phyloP scores from a whole-genome alignment of 768 basidiomycete species.

The Lactifluus echinatus region DNA sequence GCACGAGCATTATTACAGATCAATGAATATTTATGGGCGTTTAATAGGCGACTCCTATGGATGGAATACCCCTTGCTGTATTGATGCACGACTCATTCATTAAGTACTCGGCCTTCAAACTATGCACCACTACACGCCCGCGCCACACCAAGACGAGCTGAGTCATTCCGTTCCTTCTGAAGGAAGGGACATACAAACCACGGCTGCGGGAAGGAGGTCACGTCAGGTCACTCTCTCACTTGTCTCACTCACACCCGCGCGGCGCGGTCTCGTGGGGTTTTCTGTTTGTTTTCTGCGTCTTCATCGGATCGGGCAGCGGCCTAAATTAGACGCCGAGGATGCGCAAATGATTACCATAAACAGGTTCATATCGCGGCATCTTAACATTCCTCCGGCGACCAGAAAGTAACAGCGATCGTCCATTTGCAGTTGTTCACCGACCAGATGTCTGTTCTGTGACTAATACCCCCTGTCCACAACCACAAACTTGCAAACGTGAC shows the following conservation, averaged over 20 bases:
- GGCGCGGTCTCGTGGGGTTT: no score
- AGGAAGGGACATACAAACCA: neutral
- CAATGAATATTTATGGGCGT: neutral
- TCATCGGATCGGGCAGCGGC: neutral
- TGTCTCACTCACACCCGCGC: no score
- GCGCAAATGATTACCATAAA: neutral
- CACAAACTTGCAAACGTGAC: no score
- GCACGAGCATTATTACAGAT: neutral
- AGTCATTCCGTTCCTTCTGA: neutral
- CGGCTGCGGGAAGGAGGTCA: neutral
- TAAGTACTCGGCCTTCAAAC: neutral
- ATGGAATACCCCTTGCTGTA: neutral
- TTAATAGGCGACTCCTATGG: neutral
- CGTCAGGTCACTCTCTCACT: neutral
- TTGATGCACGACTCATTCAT: neutral
- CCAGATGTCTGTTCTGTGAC: no score
- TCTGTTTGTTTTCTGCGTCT: neutral
- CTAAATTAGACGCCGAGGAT: neutral
- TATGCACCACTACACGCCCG: neutral
- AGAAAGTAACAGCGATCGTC: no score
- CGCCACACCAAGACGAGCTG: neutral
- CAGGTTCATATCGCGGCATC: neutral
- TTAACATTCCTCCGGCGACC: neutral
- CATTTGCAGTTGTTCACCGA: neutral
- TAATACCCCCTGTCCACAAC: no score